These are phyloP conservation scores for Tilletia caries DNA, from an alignment of 1,284 basidiomycete genomes.

Conservation along the genomic window DNA sequence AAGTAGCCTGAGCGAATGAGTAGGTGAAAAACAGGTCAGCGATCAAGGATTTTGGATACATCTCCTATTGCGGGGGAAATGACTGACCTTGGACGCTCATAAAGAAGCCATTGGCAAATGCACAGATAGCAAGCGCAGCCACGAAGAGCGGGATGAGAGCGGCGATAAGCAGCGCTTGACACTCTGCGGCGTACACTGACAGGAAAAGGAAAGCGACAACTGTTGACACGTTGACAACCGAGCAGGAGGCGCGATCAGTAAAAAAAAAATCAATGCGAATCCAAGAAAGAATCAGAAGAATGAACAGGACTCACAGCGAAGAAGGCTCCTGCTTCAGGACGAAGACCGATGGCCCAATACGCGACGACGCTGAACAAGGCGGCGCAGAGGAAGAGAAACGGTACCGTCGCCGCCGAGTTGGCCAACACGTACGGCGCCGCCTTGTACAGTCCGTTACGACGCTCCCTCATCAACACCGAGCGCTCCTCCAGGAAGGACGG, in stretches of 20 bases:
- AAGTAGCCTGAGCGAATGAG: too few species aligned
- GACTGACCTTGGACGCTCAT: conserved; percentile 59
- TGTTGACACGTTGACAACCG: background rate
- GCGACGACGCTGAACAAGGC: conserved; percentile 28
- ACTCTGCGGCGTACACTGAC: conserved; percentile 63
- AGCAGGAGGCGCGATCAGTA: background rate
- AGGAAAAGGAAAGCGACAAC: conserved; percentile 59
- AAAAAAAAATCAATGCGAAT: conserved; percentile 21
- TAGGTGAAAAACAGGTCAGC: too few species aligned
- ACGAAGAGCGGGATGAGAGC: conserved; percentile 64
- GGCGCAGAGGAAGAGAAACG: conserved; percentile 31
- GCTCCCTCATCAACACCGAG: conserved; percentile 40
- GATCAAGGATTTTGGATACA: too few species aligned
- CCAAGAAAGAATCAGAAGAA: background rate
- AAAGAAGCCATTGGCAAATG: conserved; percentile 66
- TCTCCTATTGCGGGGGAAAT: too few species aligned
- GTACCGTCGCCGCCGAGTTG: conserved; percentile 49
- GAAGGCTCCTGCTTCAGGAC: conserved; percentile 59
- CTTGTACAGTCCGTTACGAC: conserved; percentile 35
- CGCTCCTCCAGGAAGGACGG: conserved; percentile 33
- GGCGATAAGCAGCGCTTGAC: conserved; percentile 61
- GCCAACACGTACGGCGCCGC: conserved; percentile 35
- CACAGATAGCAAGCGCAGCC: conserved; percentile 62
- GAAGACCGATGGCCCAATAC: conserved; percentile 44
- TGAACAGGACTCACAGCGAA: conserved; percentile 46